phyloP scores from a whole-genome alignment of 768 basidiomycete genomes.

The Hygrocybe punicea region DNA sequence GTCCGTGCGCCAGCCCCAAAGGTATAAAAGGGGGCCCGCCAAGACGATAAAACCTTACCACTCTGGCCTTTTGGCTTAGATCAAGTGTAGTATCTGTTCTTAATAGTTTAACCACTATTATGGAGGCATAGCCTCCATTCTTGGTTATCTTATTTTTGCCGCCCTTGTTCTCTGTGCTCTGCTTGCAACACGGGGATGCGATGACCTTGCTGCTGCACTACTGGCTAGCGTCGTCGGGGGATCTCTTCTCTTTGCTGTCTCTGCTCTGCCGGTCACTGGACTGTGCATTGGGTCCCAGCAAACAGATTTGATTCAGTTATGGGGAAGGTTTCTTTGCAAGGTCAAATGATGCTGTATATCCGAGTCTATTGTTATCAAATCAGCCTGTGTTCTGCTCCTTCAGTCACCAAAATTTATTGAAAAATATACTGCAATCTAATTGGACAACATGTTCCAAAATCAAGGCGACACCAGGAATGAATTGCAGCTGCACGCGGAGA shows the following conservation, averaged over 20 bases:
- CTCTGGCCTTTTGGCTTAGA: conserved; percentile 96
- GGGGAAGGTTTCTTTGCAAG: too few species aligned
- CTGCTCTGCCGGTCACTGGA: too few species aligned
- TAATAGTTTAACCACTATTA: conserved; percentile 74
- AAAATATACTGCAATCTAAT: too few species aligned
- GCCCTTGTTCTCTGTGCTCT: conserved; percentile 51
- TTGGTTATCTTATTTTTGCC: conserved; percentile 57
- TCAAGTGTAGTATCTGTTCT: conserved; percentile 98
- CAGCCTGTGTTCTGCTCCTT: too few species aligned
- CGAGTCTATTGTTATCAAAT: too few species aligned
- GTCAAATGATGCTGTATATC: too few species aligned
- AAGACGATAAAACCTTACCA: conserved; percentile 53
- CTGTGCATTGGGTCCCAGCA: too few species aligned
- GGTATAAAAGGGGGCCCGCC: conserved; percentile 27
- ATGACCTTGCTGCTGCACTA: conserved; percentile 59
- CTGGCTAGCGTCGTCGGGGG: conserved; percentile 64
- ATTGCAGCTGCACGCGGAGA: too few species aligned
- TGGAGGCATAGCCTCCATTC: conserved; percentile 51
- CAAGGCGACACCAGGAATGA: too few species aligned
- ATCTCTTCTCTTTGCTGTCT: conserved; percentile 31
- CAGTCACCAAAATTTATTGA: too few species aligned
- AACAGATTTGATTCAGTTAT: too few species aligned
- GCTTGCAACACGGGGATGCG: conserved; percentile 53
- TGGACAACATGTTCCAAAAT: too few species aligned
- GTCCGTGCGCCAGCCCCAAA: conserved; percentile 33